Percentiles rank a stretch among this genome's conserved stretches.
Evolutionary conservation across 2,329 filamentous ascomycete species (phyloP).

Genomic region (Alternaria panax): DNA sequence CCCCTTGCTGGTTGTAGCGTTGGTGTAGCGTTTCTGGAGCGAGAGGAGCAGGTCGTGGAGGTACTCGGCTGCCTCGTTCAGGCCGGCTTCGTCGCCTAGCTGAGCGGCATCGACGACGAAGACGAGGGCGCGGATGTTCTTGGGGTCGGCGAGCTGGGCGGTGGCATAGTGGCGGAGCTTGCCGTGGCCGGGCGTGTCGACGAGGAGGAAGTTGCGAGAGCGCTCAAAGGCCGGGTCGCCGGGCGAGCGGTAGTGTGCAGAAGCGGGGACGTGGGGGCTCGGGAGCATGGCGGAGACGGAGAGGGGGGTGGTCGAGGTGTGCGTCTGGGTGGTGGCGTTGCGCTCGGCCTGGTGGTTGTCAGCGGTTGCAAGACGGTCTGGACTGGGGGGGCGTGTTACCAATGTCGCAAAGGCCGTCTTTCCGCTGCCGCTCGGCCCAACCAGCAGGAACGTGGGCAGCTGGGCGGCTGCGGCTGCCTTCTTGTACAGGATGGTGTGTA

Average conservation of each 20-base stretch:
- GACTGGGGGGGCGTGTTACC: constrained; percentile 53
- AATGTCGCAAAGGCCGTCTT: constrained; percentile 90
- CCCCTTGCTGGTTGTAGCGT: constrained; percentile 63
- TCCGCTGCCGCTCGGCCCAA: constrained; percentile 82
- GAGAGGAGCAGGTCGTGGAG: constrained; percentile 87
- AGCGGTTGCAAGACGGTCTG: background rate
- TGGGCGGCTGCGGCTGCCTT: constrained; percentile 67
- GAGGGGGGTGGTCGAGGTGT: constrained; percentile 52
- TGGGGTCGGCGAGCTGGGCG: constrained; percentile 56
- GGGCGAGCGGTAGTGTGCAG: constrained; percentile 69
- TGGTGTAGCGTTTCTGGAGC: constrained; percentile 76
- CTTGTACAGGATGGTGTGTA: constrained; percentile 78
- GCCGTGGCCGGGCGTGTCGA: constrained; percentile 94
- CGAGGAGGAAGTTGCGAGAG: constrained; percentile 73
- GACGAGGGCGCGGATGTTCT: constrained; percentile 72
- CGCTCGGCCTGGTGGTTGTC: constrained; percentile 57
- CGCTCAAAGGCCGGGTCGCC: constrained; percentile 66
- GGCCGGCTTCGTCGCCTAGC: constrained; percentile 52
- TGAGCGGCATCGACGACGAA: constrained; percentile 86
- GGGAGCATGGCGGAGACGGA: constrained; percentile 68
- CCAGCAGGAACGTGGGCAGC: constrained; percentile 78
- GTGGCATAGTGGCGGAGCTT: constrained; percentile 82
- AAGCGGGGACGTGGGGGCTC: constrained; percentile 63
- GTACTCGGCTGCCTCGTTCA: constrained; percentile 80
- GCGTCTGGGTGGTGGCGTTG: constrained; percentile 62